Evolutionary conservation across 257 asterid species (phyloP).

Genomic region (Misopates orontium): DNA sequence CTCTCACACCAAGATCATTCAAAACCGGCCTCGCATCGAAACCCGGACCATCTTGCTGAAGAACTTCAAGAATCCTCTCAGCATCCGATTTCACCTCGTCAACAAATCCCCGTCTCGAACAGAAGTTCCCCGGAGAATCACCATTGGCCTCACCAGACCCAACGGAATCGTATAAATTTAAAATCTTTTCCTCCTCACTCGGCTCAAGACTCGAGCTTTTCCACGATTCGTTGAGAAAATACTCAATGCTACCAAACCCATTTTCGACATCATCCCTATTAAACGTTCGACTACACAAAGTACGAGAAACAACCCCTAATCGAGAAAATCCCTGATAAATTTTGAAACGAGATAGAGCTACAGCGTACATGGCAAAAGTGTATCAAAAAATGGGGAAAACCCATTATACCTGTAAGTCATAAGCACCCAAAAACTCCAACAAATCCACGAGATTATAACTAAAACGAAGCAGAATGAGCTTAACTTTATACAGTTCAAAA

Average conservation of each 20-base stretch:
- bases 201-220: slow-evolving; percentile 43
- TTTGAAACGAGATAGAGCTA: slow-evolving; percentile 37
- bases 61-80: slow-evolving; percentile 64
- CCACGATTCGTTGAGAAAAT: slow-evolving; percentile 65
- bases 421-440: slow-evolving; percentile 1
- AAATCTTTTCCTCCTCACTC: slow-evolving; percentile 38
- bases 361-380: slow-evolving; percentile 37
- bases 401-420: slow-evolving; percentile 22
- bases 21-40: slow-evolving; percentile 58
- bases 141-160: slow-evolving; percentile 25
- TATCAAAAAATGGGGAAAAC: slow-evolving; percentile 6
- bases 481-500: slow-evolving; percentile 9
- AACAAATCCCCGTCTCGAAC: slow-evolving; percentile 42
- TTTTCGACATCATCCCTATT: slow-evolving; percentile 50
- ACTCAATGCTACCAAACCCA: slow-evolving; percentile 67
- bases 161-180: slow-evolving; percentile 28
- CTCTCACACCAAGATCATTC: slow-evolving; percentile 50
- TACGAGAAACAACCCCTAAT: slow-evolving; percentile 49
- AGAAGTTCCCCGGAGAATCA: slow-evolving; percentile 29
- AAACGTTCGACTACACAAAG: slow-evolving; percentile 41
- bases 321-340: slow-evolving; percentile 34
- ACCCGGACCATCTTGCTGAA: slow-evolving; percentile 78
- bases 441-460: slow-evolving; percentile 5
- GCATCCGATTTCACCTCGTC: slow-evolving; percentile 56
- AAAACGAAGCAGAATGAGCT: slow-evolving; percentile 2